A percentile compares a stretch with the other conserved stretches of the same genome.
Conservation (phyloP, 305 asterid genomes). For the Euphrasia arctica region DNA sequence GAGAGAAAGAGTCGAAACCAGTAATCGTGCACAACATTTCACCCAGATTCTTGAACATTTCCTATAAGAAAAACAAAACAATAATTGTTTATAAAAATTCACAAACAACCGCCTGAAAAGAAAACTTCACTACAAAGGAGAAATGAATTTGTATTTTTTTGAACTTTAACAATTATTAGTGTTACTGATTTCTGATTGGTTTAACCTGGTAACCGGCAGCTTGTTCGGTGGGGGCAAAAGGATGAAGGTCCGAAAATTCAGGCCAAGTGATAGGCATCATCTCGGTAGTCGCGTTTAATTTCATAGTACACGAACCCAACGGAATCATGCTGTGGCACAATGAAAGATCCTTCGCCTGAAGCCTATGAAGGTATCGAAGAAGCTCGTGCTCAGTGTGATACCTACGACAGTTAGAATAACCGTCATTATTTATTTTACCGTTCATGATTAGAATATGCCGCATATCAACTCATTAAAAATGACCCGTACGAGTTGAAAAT, state of each 20-base stretch:
- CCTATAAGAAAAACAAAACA: constrained; percentile 42
- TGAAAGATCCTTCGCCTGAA: constrained; percentile 76
- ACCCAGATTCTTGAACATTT: constrained; percentile 93
- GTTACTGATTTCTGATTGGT: constrained; percentile 1
- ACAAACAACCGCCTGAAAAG: not conserved
- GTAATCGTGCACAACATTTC: constrained; percentile 84
- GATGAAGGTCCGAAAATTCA: constrained; percentile 71
- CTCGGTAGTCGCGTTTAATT: constrained; percentile 89
- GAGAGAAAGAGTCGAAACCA: constrained; percentile 94
- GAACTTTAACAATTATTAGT: too few relatives aligned
- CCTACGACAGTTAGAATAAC: constrained; percentile 37
- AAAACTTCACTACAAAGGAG: not conserved
- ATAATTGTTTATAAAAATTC: not conserved
- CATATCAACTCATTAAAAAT: constrained; percentile 16
- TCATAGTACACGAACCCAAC: constrained; percentile 97
- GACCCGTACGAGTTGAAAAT: constrained; percentile 74
- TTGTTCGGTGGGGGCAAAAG: constrained; percentile 85
- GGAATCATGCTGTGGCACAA: constrained; percentile 99
- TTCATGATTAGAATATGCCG: not conserved
- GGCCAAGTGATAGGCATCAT: constrained; percentile 99
- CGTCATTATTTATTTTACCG: constrained; percentile 9
- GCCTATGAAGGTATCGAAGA: constrained; percentile 66
- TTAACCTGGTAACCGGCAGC: constrained; percentile 84
- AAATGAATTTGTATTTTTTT: not conserved
- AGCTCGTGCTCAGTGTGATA: constrained; percentile 91